These are phyloP conservation scores for Talaromyces borbonicus DNA, from an alignment of 495 filamentous ascomycete species.

Conservation along the genomic window DNA sequence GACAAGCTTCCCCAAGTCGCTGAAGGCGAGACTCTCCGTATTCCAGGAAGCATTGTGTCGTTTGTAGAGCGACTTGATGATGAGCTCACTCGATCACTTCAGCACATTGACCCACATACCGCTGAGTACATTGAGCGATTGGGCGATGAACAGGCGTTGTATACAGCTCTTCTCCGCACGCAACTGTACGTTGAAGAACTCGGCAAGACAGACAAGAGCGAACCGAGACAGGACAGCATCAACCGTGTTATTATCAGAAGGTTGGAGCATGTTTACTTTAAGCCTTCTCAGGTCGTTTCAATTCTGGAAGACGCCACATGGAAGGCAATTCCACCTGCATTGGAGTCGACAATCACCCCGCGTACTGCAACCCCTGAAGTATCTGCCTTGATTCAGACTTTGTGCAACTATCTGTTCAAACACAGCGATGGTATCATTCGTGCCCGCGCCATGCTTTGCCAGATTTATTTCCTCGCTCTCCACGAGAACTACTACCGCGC, in stretches of 20 bases:
- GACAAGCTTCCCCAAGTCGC: constrained; percentile 74
- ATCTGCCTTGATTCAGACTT: constrained; percentile 64
- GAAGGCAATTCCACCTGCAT: constrained; percentile 62
- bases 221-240: constrained; percentile 66
- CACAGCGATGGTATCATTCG: constrained; percentile 92
- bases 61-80: constrained; percentile 94
- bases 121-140: constrained; percentile 96
- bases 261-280: constrained; percentile 97
- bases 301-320: constrained; percentile 88
- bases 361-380: constrained; percentile 54
- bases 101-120: constrained; percentile 96
- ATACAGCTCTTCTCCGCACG: constrained; percentile 79
- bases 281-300: constrained; percentile 86
- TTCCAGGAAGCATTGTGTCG: constrained; percentile 89
- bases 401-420: constrained; percentile 90
- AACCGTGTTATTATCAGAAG: constrained; percentile 91
- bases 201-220: constrained; percentile 56
- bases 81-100: constrained; percentile 89
- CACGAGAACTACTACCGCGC: constrained; percentile 96
- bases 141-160: constrained; percentile 82
- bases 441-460: constrained; percentile 93
- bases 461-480: constrained; percentile 95
- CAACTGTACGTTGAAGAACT: constrained; percentile 82
- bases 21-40: constrained; percentile 65
- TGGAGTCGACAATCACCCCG: constrained; percentile 75